Evolutionary conservation across 306 rosid species (phyloP).

Genomic region (Herpetospermum pedunculosum): DNA sequence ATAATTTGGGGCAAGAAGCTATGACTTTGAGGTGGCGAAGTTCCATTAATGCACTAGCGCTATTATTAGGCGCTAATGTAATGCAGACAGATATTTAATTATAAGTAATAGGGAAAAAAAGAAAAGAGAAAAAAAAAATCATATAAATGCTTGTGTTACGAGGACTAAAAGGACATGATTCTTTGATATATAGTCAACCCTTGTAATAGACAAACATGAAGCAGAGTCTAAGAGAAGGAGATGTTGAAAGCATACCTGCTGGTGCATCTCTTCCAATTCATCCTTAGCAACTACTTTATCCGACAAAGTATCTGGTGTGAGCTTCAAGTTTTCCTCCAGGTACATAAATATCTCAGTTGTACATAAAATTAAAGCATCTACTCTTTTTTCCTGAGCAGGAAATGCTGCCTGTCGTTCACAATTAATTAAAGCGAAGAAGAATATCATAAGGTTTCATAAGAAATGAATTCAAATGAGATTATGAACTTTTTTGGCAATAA

Average conservation of each 20-base stretch:
- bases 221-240: not conserved
- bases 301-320: constrained; percentile 68
- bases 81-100: not conserved
- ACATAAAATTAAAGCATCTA: constrained; percentile 78
- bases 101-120: not conserved
- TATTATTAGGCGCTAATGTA: not conserved
- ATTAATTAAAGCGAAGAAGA: constrained; percentile 15
- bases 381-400: constrained; percentile 82
- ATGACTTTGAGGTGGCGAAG: not conserved
- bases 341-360: constrained; percentile 59
- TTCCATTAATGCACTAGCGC: not conserved
- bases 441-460: constrained; percentile 5
- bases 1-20: not conserved
- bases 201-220: not conserved
- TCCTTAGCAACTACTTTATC: constrained; percentile 74
- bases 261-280: constrained; percentile 88
- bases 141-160: not conserved
- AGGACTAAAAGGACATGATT: not conserved
- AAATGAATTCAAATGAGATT: not conserved
- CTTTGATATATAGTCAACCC: not conserved
- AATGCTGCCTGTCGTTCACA: constrained; percentile 58
- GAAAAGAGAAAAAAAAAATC: not conserved
- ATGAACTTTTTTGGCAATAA: too few species aligned
- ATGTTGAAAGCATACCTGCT: constrained; percentile 40
- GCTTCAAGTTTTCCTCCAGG: constrained; percentile 86